Evolutionary conservation across 1,284 basidiomycete species (phyloP).

Genomic region (Leccinum subrobustum): DNA sequence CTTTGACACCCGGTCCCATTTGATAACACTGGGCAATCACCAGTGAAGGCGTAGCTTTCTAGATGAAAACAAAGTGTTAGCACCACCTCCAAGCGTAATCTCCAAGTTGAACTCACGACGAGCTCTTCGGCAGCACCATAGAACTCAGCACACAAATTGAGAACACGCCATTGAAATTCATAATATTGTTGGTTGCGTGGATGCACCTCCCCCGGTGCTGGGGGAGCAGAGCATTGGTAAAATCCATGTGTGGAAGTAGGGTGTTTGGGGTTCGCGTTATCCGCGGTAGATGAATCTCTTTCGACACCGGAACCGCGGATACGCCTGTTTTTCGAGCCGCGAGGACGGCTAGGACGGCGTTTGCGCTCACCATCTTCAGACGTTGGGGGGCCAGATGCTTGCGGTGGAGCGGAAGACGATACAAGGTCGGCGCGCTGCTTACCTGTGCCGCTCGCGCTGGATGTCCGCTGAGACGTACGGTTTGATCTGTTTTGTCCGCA

Average conservation of each 20-base stretch:
- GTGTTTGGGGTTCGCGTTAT: slow-evolving; percentile 22
- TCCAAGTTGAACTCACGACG: slow-evolving; percentile 51
- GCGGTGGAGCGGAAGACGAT: slow-evolving; percentile 16
- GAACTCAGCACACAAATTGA: slow-evolving; percentile 79
- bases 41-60: slow-evolving; percentile 72
- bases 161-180: slow-evolving; percentile 80
- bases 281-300: slow-evolving; percentile 21
- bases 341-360: slow-evolving; percentile 68
- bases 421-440: slow-evolving; percentile 22
- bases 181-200: slow-evolving; percentile 74
- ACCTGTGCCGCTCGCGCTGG: slow-evolving; percentile 16
- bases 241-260: slow-evolving; percentile 25
- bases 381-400: slow-evolving; percentile 17
- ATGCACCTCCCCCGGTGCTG: slow-evolving; percentile 45
- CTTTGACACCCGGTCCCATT: slow-evolving; percentile 61
- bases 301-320: slow-evolving; percentile 36
- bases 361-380: slow-evolving; percentile 42
- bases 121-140: slow-evolving; percentile 82
- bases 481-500: slow-evolving; percentile 23
- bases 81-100: slow-evolving; percentile 9
- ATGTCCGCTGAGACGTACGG: slow-evolving; percentile 17
- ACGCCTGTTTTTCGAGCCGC: slow-evolving; percentile 73
- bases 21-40: slow-evolving; percentile 79
- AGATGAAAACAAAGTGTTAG: slow-evolving; percentile 15
- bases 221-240: slow-evolving; percentile 31